These are phyloP conservation scores for Intubia oerlemansii DNA, from an alignment of 2,329 filamentous ascomycete species.

Conservation along the genomic window DNA sequence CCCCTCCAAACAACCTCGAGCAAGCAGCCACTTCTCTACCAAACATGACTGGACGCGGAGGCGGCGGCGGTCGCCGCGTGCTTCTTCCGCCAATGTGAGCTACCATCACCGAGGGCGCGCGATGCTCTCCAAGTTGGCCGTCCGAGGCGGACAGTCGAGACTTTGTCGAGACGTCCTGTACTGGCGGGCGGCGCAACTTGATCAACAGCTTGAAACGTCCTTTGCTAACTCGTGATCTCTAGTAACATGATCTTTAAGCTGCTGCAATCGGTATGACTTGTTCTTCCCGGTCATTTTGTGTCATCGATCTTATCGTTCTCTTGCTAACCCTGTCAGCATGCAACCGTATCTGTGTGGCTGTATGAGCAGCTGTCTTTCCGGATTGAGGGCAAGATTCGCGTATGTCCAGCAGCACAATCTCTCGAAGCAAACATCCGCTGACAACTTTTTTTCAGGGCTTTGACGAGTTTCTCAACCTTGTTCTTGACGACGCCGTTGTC, in stretches of 20 bases:
- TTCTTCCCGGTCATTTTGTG: no score
- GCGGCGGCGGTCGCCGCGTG: slow-evolving; percentile 36
- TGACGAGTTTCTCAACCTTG: slow-evolving; percentile 98
- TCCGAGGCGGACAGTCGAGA: no score
- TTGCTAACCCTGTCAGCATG: no score
- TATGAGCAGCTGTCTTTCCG: slow-evolving; percentile 89
- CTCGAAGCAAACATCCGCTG: no score
- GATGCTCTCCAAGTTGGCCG: no score
- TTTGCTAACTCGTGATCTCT: background rate
- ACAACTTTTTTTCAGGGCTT: slow-evolving; percentile 44
- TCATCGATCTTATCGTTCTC: no score
- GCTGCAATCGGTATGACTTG: slow-evolving; percentile 38
- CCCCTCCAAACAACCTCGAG: no score
- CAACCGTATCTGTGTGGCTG: slow-evolving; percentile 83
- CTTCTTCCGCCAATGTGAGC: slow-evolving; percentile 31
- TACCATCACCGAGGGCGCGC: background rate
- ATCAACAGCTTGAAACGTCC: no score
- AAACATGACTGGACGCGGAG: slow-evolving; percentile 35
- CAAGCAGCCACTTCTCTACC: no score
- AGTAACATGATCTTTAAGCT: slow-evolving; percentile 84
- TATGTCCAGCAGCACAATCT: slow-evolving; percentile 24
- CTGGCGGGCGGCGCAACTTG: no score
- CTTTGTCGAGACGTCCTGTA: no score
- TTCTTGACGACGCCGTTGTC: slow-evolving; percentile 77
- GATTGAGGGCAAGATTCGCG: slow-evolving; percentile 91